Base-by-base conservation (phyloP, 108 stramenopile genomes). In the Discostella pseudostelligera region DNA sequence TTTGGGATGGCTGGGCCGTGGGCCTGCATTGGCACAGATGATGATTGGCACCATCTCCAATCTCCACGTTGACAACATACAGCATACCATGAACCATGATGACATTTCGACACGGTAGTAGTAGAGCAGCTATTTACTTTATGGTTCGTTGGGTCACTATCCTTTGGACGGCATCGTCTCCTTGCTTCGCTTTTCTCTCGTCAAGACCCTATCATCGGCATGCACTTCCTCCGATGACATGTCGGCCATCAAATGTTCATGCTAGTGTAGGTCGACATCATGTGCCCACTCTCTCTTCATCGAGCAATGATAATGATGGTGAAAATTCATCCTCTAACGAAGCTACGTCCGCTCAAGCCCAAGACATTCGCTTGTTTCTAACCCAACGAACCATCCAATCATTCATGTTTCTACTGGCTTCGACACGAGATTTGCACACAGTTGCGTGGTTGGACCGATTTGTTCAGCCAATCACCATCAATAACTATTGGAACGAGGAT, bases 381-480 rank as follows among this genome's bases (percentile, higher is more conserved):
- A 87, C 81, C 17, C 91, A 92, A 72, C 60, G 88, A 28, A 54
- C 81, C 32, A 73, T 89, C 37, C 91, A 92, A 62, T 85, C 85
- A 7, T 83, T 92, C 58, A 72, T 89, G 65, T 86, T 86, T 50
- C 56, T 89, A 6, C 62, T 86, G 19, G 75, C 73, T 8, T 67
- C 80, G 9, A 59, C 83, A 32, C 59, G 87, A 26, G 91, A 92
- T 72, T 81, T 79, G 22, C 84, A 92, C 35, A 92, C 88, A 3
- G 76, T 79, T 9, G 47, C 44, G 35, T 92, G 87, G 87, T 59
- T 92, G 13, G 88, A 92, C 51, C 72, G 81, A 21, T 88, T 92
- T 39, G 80, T 83, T 8, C 62, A 89, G 37, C 84, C 87, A 0
- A 74, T 79, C 20, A 69, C 73, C 12, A 59, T 70, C 22, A 66